Evolutionary conservation across 352 stramenopile species (phyloP), one percentile per base, ranked within the genome.

Genomic region (Globisporangium nunn): DNA sequence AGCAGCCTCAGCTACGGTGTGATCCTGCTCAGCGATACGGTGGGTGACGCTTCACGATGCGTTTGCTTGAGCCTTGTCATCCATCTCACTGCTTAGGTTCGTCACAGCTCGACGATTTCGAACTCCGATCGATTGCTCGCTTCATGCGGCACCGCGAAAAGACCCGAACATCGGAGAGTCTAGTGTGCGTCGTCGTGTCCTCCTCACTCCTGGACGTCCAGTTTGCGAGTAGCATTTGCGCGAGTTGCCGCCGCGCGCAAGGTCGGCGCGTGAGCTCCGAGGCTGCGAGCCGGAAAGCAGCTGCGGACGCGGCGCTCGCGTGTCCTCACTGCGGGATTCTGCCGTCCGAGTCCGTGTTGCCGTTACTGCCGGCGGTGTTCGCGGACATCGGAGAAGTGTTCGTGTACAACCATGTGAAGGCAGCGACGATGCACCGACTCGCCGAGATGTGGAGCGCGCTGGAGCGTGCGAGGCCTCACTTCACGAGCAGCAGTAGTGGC

Each of bases 251-350:
- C 11, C 63, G 59, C 8, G 67, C 71, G 14, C 75, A 87, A 37
- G 80, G 80, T 0, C 71, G 78, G 30, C 74, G 77, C 15, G 63
- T 81, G 48, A 80, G 75, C 45, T 52, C 56, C 33, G 74, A 71
- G 45, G 33, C 64, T 11, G 28, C 50, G 2, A 31, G 58, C 18
- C 58, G 48, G 50, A 59, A 59, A 18, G 49, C 53, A n/a, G n/a
- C n/a, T 11, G 52, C 62, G 0, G 57, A 52, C 6, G 23, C 58
- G 14, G 50, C 63, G 6, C 64, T 80, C 4, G 75, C 71, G 37
- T 90, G 80, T 63, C 80, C 77, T 5, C 77, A 90, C 58, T 90
- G 80, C 50, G 69, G 73, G 6, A 68, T 78, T 54, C 50, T 82
- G 37, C 43, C 50, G 28, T 46, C 15, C 17, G 56, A 60, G 6